Percentiles rank a stretch among this genome's conserved stretches.
phyloP scores from a whole-genome alignment of 345 rosid species.

The Citropsis articulata region DNA sequence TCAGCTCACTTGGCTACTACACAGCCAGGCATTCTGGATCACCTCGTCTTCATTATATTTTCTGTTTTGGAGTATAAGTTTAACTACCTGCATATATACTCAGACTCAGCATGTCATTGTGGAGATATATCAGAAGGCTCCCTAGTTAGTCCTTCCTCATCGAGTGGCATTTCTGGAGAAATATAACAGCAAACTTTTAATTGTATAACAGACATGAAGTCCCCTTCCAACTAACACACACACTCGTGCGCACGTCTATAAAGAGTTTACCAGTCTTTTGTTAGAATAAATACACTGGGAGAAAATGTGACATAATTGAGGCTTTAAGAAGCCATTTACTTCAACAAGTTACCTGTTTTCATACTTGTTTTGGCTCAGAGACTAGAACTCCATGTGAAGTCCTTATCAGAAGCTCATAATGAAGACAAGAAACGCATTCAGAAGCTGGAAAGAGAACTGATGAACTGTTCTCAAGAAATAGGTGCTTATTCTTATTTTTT shows the following conservation, averaged over 20 bases:
- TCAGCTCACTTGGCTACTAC: no score
- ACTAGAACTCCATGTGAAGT: slow-evolving; percentile 54
- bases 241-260: neutral
- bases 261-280: neutral
- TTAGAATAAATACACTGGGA: neutral
- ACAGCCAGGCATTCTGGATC: no score
- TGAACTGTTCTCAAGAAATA: slow-evolving; percentile 79
- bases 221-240: neutral
- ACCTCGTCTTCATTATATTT: no score
- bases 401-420: slow-evolving; percentile 52
- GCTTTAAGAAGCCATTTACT: neutral
- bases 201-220: neutral
- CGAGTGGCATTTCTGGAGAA: neutral
- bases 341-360: slow-evolving; percentile 3
- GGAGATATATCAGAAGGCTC: neutral
- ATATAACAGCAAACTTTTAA: neutral
- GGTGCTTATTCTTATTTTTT: slow-evolving; percentile 40
- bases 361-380: slow-evolving; percentile 37
- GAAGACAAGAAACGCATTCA: slow-evolving; percentile 55
- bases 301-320: neutral
- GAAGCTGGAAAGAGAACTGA: slow-evolving; percentile 66
- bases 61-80: no score
- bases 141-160: neutral
- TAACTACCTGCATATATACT: no score
- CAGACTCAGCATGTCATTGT: neutral